These are phyloP conservation scores for Euclidium syriacum DNA, from an alignment of 345 rosid species.

Conservation along the genomic window DNA sequence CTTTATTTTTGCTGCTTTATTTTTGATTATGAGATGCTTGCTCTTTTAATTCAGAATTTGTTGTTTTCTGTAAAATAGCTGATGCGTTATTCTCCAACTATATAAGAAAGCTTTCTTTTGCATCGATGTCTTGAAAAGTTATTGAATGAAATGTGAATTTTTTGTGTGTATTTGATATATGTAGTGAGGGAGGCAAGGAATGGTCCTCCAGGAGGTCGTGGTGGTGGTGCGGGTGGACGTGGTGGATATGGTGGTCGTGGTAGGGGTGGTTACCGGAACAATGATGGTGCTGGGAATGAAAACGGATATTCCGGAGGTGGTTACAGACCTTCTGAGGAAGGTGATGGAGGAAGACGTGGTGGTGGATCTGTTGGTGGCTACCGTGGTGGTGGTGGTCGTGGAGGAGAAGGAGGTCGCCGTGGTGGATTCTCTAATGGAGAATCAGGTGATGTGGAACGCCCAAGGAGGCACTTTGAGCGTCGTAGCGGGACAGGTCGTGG, in stretches of 20 bases:
- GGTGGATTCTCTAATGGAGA: constrained; percentile 70
- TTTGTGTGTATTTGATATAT: not conserved
- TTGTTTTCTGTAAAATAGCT: not conserved
- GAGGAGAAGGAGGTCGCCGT: constrained; percentile 38
- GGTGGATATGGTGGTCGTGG: constrained; percentile 37
- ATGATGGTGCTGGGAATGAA: constrained; percentile 34
- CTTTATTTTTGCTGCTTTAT: too few relatives aligned
- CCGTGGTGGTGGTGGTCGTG: constrained; percentile 40
- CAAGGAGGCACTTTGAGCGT: constrained; percentile 61
- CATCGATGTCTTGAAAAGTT: not conserved
- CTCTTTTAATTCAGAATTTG: not conserved
- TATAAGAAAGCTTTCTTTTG: not conserved
- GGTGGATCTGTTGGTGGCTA: constrained; percentile 47
- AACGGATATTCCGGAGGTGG: constrained; percentile 38
- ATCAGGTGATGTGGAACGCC: constrained; percentile 58
- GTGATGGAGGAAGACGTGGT: constrained; percentile 47
- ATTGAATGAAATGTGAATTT: not conserved
- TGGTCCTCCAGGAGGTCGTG: constrained; percentile 47
- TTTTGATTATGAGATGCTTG: not conserved
- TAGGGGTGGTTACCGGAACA: constrained; percentile 35
- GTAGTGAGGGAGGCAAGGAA: constrained; percentile 70
- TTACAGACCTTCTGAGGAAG: constrained; percentile 45
- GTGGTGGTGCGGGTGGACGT: constrained; percentile 42
- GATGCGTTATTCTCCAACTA: not conserved
- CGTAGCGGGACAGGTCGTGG: constrained; percentile 92